These are phyloP conservation scores for Elaeis oleifera DNA, from an alignment of 202 grass and related monocot genomes.

Conservation along the genomic window DNA sequence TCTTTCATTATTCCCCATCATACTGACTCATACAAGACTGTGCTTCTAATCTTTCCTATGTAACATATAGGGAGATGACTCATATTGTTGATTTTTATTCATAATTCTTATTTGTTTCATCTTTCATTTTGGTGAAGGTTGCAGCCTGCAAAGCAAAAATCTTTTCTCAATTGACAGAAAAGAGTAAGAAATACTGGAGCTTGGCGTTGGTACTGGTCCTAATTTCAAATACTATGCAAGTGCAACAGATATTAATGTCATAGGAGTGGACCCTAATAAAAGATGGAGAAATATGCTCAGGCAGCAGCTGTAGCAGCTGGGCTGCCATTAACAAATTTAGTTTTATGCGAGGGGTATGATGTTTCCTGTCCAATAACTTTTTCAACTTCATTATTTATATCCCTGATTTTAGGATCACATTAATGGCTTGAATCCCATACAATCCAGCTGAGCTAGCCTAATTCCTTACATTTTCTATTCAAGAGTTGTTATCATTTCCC, in stretches of 20 bases:
- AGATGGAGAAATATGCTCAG: slow-evolving; percentile 81
- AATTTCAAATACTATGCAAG: slow-evolving; percentile 80
- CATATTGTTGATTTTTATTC: background rate
- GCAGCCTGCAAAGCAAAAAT: slow-evolving; percentile 62
- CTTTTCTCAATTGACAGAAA: slow-evolving; percentile 39
- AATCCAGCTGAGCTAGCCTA: no score
- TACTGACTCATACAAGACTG: no score
- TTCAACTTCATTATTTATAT: no score
- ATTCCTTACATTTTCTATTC: no score
- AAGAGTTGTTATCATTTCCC: no score
- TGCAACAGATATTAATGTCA: slow-evolving; percentile 22
- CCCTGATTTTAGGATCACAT: no score
- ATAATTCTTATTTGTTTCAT: background rate
- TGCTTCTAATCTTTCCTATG: background rate
- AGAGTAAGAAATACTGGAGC: slow-evolving; percentile 47
- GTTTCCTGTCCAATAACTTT: background rate
- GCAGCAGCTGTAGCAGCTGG: slow-evolving; percentile 47
- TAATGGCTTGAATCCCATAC: no score
- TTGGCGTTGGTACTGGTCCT: slow-evolving; percentile 75
- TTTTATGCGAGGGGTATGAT: slow-evolving; percentile 65
- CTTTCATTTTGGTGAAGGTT: slow-evolving; percentile 28
- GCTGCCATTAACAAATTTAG: slow-evolving; percentile 42
- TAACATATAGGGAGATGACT: background rate
- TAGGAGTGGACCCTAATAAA: slow-evolving; percentile 80
- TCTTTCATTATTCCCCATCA: no score